Evolutionary conservation across 2,329 filamentous ascomycete species (phyloP), one percentile per base, ranked within the genome.

Genomic region (Endocalyx cinctus): DNA sequence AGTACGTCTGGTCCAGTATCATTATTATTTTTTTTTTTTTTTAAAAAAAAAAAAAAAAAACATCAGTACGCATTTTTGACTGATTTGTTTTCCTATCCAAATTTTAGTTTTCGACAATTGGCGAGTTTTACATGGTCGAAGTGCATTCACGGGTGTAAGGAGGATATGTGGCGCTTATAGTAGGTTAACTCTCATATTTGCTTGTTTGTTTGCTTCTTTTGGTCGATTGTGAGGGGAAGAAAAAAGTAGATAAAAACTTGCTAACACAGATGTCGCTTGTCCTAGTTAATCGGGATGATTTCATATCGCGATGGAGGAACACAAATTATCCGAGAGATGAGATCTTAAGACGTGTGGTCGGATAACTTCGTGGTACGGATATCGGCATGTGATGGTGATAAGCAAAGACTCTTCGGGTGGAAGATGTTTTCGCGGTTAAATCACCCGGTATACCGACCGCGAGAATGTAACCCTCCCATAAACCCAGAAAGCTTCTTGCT

Each of bases 121-220:
- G 88, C 76, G 92, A 38, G 84, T 96, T 20, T 64, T 97, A 47
- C 92, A 98, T 59, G 92, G 90, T 1, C 72, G 92, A 48, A 80
- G 80, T 32, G 77, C 77, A 0, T 98, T 97, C 52, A 83, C 80
- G 5, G 92, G 92, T 2, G 79, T 84, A 53, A 72, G 92, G 46
- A 79, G 89, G 46, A 85, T 98, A 53, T 96, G 89, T 58, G 92
- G 92, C 39, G 90, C 77, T 8, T 97, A 97, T 52, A 82, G 87
- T 88, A 66, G 71, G 83, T 77, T 32, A 11, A 12, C 10, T 8
- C 17, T 41, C 31, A 7, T 10, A 37, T 18, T 15, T 25, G 14
- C n/a, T 23, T n/a, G 8, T 23, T 23, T 23, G 8, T 23, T 23
- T n/a, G 8, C 20, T 23, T 23, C 20, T 23, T 23, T 23, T 23